A percentile compares a stretch with the other conserved stretches of the same genome.
Evolutionary conservation across 2,329 filamentous ascomycete species (phyloP).

Genomic region (Neonectria ditissima): DNA sequence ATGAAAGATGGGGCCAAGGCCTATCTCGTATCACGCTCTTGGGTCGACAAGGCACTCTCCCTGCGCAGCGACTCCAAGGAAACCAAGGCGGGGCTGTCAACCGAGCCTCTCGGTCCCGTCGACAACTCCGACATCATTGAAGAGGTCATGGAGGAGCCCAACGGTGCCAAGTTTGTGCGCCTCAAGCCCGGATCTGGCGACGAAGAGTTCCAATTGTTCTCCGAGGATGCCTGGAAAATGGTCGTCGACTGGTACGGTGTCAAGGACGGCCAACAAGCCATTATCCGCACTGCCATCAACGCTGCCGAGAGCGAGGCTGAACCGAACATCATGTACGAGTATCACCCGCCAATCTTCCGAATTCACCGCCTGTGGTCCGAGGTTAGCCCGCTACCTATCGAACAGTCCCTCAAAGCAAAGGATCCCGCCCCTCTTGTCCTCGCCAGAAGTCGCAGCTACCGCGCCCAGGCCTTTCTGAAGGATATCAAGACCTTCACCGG

Average conservation of each 20-base stretch:
- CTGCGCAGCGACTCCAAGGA: constrained; percentile 70
- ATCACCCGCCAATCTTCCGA: constrained; percentile 86
- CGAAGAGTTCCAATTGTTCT: constrained; percentile 83
- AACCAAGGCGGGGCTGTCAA: constrained; percentile 68
- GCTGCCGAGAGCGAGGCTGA: constrained; percentile 69
- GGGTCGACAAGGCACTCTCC: constrained; percentile 80
- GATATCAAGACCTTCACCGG: constrained; percentile 76
- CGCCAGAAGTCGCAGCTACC: constrained; percentile 77
- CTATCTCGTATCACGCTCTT: constrained; percentile 82
- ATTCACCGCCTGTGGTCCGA: constrained; percentile 81
- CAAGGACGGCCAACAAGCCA: constrained; percentile 74
- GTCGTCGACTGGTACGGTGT: constrained; percentile 87
- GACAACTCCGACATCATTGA: constrained; percentile 88
- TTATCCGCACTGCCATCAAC: constrained; percentile 82
- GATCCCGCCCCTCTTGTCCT: constrained; percentile 73
- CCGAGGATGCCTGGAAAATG: constrained; percentile 83
- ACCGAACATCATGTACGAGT: constrained; percentile 82
- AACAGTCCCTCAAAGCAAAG: constrained; percentile 70
- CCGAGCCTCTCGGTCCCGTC: constrained; percentile 78
- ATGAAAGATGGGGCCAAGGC: constrained; percentile 79
- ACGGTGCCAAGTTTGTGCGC: constrained; percentile 72
- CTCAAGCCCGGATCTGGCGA: constrained; percentile 75
- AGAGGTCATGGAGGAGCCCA: constrained; percentile 65
- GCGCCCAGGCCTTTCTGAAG: constrained; percentile 80
- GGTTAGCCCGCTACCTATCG: constrained; percentile 65